Conservation (phyloP, 257 asterid species). For the Ajuga chamaepitys region DNA sequence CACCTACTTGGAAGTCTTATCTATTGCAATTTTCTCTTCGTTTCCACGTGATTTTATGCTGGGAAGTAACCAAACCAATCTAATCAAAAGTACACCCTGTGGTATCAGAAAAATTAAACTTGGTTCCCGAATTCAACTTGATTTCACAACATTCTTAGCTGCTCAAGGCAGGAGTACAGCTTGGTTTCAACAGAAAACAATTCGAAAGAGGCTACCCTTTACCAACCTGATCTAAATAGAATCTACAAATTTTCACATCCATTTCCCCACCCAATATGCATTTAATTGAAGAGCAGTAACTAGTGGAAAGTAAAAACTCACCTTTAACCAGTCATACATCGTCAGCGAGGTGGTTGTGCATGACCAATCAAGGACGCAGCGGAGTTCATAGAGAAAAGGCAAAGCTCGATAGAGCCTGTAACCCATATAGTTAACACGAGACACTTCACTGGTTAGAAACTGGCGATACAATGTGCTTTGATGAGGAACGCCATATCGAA, state of each 20-base stretch:
- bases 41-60: too few species aligned
- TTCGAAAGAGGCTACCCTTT: not conserved
- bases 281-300: not conserved
- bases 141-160: not conserved
- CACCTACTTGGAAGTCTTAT: too few species aligned
- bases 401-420: conserved; percentile 92
- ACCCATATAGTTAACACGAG: conserved; percentile 80
- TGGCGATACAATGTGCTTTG: conserved; percentile 95
- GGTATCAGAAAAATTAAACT: not conserved
- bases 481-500: conserved; percentile 89
- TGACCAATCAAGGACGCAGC: conserved; percentile 99
- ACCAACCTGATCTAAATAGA: not conserved
- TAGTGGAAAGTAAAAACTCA: conserved; percentile 27
- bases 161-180: not conserved
- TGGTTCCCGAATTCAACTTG: not conserved
- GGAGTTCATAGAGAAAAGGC: conserved; percentile 89
- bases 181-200: not conserved
- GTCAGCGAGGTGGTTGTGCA: conserved; percentile 91
- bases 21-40: too few species aligned
- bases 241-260: not conserved
- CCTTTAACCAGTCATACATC: conserved; percentile 99
- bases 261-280: not conserved
- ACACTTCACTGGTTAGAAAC: conserved; percentile 87
- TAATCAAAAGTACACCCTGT: not conserved
- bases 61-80: too few species aligned